Evolutionary conservation across 202 grass and related monocot genomes (phyloP).

Genomic region (Musa balbisiana): DNA sequence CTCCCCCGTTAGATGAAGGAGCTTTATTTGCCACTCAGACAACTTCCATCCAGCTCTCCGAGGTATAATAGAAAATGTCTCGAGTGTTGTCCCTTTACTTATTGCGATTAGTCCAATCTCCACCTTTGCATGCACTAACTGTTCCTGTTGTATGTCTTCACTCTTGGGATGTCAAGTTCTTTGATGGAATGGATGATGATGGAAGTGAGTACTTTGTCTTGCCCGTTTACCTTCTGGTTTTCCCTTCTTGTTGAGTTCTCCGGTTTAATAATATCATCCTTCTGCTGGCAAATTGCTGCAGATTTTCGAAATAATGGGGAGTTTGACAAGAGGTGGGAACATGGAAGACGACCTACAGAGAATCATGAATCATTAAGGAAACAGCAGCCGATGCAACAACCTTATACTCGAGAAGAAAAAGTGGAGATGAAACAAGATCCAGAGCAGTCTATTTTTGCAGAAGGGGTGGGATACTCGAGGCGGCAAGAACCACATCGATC

Average conservation of each 20-base stretch:
- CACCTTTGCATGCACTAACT: constrained; percentile 31
- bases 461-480: background rate
- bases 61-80: constrained; percentile 38
- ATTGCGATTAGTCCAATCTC: background rate
- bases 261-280: background rate
- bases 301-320: constrained; percentile 8
- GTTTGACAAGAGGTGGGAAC: constrained; percentile 27
- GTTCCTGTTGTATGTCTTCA: constrained; percentile 7
- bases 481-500: background rate
- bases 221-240: background rate
- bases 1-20: constrained; percentile 58
- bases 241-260: background rate
- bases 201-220: background rate
- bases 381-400: constrained; percentile 25
- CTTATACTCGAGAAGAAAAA: constrained; percentile 25
- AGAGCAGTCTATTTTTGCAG: background rate
- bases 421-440: constrained; percentile 34
- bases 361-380: constrained; percentile 25
- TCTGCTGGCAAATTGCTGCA: background rate
- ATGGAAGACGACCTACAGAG: constrained; percentile 14
- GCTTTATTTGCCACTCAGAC: constrained; percentile 50
- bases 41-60: constrained; percentile 49
- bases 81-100: background rate
- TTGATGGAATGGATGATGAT: constrained; percentile 46
- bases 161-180: constrained; percentile 36